Evolutionary conservation across 148 eudicot genomes (phyloP), one percentile per base, ranked within the genome.

Genomic region (Limonium bicolor): DNA sequence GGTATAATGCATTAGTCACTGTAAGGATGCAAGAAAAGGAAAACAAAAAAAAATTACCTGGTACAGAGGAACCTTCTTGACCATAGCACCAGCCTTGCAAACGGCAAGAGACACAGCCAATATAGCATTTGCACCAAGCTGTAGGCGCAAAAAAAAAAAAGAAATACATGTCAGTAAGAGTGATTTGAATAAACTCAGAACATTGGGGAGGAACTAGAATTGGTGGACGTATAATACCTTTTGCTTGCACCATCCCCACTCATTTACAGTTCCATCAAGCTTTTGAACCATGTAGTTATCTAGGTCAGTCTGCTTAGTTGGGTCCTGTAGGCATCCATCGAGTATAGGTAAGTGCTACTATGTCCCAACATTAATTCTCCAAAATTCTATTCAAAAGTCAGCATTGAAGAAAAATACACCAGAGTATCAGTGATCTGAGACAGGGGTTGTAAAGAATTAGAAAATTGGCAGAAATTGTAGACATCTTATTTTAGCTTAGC

Each of bases 191-290:
- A 22, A 41, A 23, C 18, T 10, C 48, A 24, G 41, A 18, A 38
- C 17, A 17, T 38, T 38, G 21, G 23, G 12, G 3, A 19, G n/a
- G 23, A 16, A 40, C 16, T n/a, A n/a, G 38, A 35, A 7, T 35
- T 35, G 8, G n/a, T n/a, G n/a, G n/a, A n/a, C n/a, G 38, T 20
- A 40, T 47, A 7, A 52, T 70, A 88, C 96, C 94, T 88, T 88
- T 54, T 88, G 94, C 71, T 88, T 87, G 90, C 96, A 87, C 96
- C 96, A 87, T 24, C 96, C 96, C 96, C 96, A 87, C 68, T 87
- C 96, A 12, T 88, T 88, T 18, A 54, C 65, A 52, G 96, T 88
- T 65, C 94, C 96, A 57, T 88, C 96, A 22, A 88, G 92, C 48
- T 83, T 59, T 55, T 83, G 96, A 60, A 88, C 96, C 96, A 88